phyloP scores from a whole-genome alignment of 2,329 filamentous ascomycete species.

The Ophiostoma himal-ulmi region DNA sequence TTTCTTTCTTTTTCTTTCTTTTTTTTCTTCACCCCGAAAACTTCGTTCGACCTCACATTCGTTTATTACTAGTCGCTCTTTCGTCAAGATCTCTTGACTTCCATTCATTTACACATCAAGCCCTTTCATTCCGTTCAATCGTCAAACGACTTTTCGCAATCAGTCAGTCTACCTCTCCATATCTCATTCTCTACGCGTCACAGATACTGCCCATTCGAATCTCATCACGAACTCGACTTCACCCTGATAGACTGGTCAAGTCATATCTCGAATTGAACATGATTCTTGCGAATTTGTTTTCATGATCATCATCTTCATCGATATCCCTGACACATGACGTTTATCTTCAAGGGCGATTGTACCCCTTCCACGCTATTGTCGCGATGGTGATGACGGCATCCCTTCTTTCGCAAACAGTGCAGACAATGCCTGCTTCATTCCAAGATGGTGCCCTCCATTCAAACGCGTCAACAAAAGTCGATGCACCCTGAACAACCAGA shows the following conservation, averaged over 20 bases:
- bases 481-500: background rate
- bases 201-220: background rate
- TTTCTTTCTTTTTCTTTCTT: background rate
- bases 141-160: background rate
- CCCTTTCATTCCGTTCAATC: background rate
- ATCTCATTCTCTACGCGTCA: background rate
- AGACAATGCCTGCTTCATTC: background rate
- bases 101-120: constrained; percentile 12
- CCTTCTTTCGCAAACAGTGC: background rate
- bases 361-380: constrained; percentile 7
- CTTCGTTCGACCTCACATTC: constrained; percentile 20
- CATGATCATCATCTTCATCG: background rate
- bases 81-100: constrained; percentile 20
- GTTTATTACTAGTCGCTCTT: constrained; percentile 19
- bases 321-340: background rate
- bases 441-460: background rate
- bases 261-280: background rate
- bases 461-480: background rate
- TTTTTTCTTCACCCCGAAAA: constrained; percentile 11
- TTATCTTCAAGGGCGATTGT: background rate
- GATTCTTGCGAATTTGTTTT: background rate
- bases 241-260: background rate
- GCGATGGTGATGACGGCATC: background rate
- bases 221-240: background rate
- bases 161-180: constrained; percentile 1